These are phyloP conservation scores for Saccharomyces hybrid DNA, from an alignment of 1,139 yeast species.

Conservation along the genomic window DNA sequence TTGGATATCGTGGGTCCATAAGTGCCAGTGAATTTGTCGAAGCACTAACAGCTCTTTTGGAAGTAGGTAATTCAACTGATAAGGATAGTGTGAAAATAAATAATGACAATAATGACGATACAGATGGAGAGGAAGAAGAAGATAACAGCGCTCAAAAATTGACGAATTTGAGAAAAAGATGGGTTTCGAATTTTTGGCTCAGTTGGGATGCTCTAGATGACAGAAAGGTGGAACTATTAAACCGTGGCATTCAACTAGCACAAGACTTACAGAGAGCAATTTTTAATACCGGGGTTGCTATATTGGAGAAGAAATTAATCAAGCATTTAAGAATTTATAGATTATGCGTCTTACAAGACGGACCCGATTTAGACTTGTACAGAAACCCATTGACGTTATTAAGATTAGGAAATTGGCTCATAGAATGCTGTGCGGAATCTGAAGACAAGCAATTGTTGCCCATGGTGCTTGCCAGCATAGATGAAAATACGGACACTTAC, in stretches of 20 bases:
- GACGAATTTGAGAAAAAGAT: conserved; percentile 43
- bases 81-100: conserved; percentile 7
- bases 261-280: conserved; percentile 76
- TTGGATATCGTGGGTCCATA: conserved; percentile 78
- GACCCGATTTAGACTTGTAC: conserved; percentile 71
- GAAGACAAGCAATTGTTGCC: conserved; percentile 65
- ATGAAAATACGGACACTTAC: conserved; percentile 66
- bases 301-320: conserved; percentile 72
- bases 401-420: conserved; percentile 81
- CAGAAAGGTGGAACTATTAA: conserved; percentile 46
- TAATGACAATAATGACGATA: conserved; percentile 24
- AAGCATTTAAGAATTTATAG: conserved; percentile 76
- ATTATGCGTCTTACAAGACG: conserved; percentile 82
- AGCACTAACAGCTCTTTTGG: conserved; percentile 75
- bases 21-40: conserved; percentile 94
- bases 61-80: conserved; percentile 41
- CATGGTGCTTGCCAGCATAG: conserved; percentile 78
- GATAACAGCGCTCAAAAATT: conserved; percentile 24
- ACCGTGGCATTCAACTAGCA: conserved; percentile 71
- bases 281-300: conserved; percentile 80
- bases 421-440: conserved; percentile 81
- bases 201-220: conserved; percentile 87
- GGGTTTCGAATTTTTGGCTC: conserved; percentile 89
- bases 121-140: conserved; percentile 15
- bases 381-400: conserved; percentile 79